Percentiles rank a stretch among this genome's conserved stretches.
These are phyloP conservation scores for Agarophyton chilense DNA, from an alignment of 23 red algal species.

Conservation along the genomic window DNA sequence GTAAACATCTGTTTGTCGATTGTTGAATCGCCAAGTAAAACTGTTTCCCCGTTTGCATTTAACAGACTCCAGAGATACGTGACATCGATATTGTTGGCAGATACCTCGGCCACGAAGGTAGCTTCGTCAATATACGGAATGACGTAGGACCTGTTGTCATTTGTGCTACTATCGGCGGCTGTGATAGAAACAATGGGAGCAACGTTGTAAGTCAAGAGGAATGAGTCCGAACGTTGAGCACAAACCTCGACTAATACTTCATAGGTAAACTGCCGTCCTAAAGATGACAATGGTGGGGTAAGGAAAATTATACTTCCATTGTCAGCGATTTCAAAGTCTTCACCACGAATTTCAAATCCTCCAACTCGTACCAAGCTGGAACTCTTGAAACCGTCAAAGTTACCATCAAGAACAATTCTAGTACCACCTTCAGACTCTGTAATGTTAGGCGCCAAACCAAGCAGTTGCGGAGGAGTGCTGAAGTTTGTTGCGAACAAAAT, in stretches of 20 bases:
- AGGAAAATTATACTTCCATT: conserved; percentile 1
- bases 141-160: conserved; percentile 25
- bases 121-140: conserved; percentile 15
- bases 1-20: conserved; percentile 10
- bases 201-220: conserved; percentile 31
- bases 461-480: conserved; percentile 24
- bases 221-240: conserved; percentile 35
- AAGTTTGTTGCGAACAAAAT: not conserved
- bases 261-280: conserved; percentile 39
- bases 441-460: conserved; percentile 1
- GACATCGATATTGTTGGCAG: conserved; percentile 26
- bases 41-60: not conserved
- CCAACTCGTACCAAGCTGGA: conserved; percentile 28
- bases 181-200: conserved; percentile 32
- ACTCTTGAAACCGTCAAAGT: conserved; percentile 20
- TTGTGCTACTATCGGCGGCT: conserved; percentile 44
- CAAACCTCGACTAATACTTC: conserved; percentile 43
- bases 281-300: not conserved
- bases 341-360: conserved; percentile 19
- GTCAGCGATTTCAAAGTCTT: not conserved
- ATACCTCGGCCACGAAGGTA: conserved; percentile 46
- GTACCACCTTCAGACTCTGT: conserved; percentile 22
- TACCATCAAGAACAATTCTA: conserved; percentile 25
- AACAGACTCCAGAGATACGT: conserved; percentile 37
- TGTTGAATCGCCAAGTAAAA: conserved; percentile 12